A percentile compares a stretch with the other conserved stretches of the same genome.
Conservation (phyloP, 2,329 filamentous ascomycete genomes). For the Xylaria polymorpha region DNA sequence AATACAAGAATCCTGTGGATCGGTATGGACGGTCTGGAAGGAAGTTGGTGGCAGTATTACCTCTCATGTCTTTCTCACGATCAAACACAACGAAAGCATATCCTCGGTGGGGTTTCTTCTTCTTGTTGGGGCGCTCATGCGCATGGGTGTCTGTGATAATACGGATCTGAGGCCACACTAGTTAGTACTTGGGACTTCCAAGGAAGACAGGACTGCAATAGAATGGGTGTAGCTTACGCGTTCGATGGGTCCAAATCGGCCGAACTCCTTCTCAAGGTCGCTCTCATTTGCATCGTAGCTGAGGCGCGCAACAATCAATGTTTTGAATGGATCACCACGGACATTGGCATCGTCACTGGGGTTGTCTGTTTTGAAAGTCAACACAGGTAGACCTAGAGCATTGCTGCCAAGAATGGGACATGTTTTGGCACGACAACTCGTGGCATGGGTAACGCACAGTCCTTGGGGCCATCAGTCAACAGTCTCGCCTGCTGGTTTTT, state of each 20-base stretch:
- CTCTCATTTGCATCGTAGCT: slow-evolving; percentile 90
- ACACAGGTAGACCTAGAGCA: background rate
- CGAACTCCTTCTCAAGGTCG: slow-evolving; percentile 93
- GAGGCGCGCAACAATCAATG: slow-evolving; percentile 89
- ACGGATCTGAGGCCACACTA: slow-evolving; percentile 72
- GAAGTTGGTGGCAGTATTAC: slow-evolving; percentile 71
- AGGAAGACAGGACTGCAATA: background rate
- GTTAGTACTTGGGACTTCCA: slow-evolving; percentile 23
- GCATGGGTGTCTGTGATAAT: slow-evolving; percentile 83
- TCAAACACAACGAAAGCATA: slow-evolving; percentile 98
- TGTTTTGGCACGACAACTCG: background rate
- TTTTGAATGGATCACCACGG: slow-evolving; percentile 93
- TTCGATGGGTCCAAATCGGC: slow-evolving; percentile 92
- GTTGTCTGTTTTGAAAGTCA: slow-evolving; percentile 68
- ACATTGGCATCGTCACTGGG: slow-evolving; percentile 88
- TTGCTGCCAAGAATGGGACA: background rate
- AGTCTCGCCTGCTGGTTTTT: slow-evolving; percentile 73
- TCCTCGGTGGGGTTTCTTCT: slow-evolving; percentile 84
- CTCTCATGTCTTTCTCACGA: slow-evolving; percentile 98
- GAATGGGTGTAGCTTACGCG: slow-evolving; percentile 67
- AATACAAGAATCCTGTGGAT: slow-evolving; percentile 46
- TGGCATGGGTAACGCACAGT: slow-evolving; percentile 61
- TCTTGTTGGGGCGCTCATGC: slow-evolving; percentile 76
- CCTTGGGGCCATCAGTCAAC: slow-evolving; percentile 70
- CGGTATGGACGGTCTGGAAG: slow-evolving; percentile 49